Base-by-base conservation (phyloP, 371 early-diverging fungal genomes). In the Mortierella sp. region DNA sequence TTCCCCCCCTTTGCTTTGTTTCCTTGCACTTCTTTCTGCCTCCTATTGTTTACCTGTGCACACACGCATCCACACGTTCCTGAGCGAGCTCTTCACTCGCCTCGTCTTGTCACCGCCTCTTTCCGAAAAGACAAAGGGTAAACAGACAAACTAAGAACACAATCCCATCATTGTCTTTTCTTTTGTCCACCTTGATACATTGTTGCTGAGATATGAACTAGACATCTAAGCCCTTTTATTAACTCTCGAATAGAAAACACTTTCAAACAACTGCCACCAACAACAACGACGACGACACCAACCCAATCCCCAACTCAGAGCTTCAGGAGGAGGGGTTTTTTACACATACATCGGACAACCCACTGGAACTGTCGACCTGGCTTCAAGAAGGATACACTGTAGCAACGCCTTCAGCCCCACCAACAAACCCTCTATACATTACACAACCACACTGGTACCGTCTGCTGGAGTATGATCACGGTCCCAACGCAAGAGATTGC, bases 401-500 rank as follows among this genome's bases (percentile, higher is more conserved):
- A 37, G 67, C 43, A 40, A 67, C 67, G 67, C 67, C 67, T 67
- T 67, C 67, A 67, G 43, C 24, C 67, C 67, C 40, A 67, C 31
- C 71, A 16, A 48, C 71, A 71, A 48, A 44, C 46, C 28, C 26
- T 71, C 6, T 46, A 46, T 71, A 43, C 48, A 26, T 37, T 73
- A 43, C 43, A 43, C 37, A 50, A 31, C 72, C 46, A 73, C 43
- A 67, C 67, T 73, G 54, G 73, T 53, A 40, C 28, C 26, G 46
- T 5, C 48, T 59, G 43, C 59, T 73, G 73, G 82, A 82, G 78
- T 67, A 83, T 80, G 80, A 83, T 83, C 77, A 85, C 86, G 74
- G 79, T 85, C 57, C 86, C 86, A 24, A 76, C 86, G 76, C 86
- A 85, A 81, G 86, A 85, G 86, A 81, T 81, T 73, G 86, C 81